These are phyloP conservation scores for Podila horticola DNA, from an alignment of 192 early-diverging fungal species.

Conservation along the genomic window DNA sequence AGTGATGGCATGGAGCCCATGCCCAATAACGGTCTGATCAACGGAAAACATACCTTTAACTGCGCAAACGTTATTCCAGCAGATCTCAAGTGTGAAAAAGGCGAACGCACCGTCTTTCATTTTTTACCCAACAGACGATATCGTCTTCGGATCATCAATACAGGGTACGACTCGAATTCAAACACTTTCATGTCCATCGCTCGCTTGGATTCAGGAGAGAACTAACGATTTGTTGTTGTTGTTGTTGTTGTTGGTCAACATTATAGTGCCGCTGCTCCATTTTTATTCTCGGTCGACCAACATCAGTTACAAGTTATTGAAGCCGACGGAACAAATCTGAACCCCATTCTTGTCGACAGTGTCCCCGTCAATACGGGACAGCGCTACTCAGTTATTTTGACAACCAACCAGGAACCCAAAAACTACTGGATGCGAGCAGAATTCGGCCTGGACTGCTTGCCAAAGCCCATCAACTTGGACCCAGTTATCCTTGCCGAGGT, in stretches of 20 bases:
- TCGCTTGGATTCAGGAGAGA: background rate
- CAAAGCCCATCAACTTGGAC: slow-evolving; percentile 36
- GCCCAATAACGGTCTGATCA: slow-evolving; percentile 63
- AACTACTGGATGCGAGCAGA: slow-evolving; percentile 60
- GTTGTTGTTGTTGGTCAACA: background rate
- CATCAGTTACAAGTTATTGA: slow-evolving; percentile 77
- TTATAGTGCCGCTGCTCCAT: slow-evolving; percentile 66
- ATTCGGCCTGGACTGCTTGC: slow-evolving; percentile 49
- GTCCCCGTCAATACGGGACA: slow-evolving; percentile 59
- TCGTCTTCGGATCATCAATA: slow-evolving; percentile 71
- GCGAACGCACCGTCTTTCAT: slow-evolving; percentile 34
- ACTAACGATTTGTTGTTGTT: background rate
- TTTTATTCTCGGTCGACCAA: slow-evolving; percentile 74
- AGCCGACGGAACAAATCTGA: slow-evolving; percentile 66
- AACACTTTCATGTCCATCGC: background rate
- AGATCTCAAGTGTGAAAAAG: slow-evolving; percentile 19
- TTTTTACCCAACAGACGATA: slow-evolving; percentile 53
- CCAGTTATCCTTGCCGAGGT: slow-evolving; percentile 43
- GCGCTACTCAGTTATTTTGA: slow-evolving; percentile 61
- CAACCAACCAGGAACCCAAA: slow-evolving; percentile 51
- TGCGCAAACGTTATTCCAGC: slow-evolving; percentile 38
- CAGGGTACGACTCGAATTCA: slow-evolving; percentile 27
- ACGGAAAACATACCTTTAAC: slow-evolving; percentile 55
- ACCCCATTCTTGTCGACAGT: slow-evolving; percentile 43
- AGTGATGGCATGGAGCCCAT: slow-evolving; percentile 24